phyloP scores from a whole-genome alignment of 78 protist genomes.

The Protostelium mycophagum region DNA sequence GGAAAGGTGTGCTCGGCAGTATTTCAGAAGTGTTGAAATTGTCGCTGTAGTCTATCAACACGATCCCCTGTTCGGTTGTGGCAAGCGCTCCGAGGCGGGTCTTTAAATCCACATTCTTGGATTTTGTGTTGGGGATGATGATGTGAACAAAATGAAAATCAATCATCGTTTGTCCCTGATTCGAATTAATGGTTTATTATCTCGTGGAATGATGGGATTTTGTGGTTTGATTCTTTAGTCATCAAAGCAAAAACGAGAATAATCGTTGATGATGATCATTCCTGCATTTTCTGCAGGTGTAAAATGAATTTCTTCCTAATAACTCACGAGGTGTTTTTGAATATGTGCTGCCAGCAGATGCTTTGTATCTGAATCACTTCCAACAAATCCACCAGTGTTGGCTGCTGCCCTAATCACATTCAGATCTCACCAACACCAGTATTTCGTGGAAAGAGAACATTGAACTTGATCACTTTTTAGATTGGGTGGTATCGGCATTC shows the following conservation, averaged over 20 bases:
- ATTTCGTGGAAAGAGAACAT: background rate
- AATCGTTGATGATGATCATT: background rate
- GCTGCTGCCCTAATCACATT: background rate
- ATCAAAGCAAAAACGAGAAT: too few species aligned
- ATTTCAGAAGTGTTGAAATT: background rate
- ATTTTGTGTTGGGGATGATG: background rate
- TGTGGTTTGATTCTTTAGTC: too few species aligned
- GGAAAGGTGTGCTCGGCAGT: background rate
- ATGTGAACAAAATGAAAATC: background rate
- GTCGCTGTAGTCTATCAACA: background rate
- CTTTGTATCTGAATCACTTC: background rate
- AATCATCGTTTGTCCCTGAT: background rate
- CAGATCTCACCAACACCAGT: background rate
- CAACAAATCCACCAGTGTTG: background rate
- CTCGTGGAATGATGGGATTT: background rate
- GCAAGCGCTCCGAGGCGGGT: background rate
- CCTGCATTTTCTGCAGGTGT: background rate
- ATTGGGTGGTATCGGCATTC: background rate
- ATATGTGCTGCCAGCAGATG: too few species aligned
- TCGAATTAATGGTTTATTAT: background rate
- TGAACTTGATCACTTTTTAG: background rate
- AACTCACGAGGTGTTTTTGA: too few species aligned
- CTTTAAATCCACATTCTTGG: background rate
- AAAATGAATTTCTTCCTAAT: too few species aligned
- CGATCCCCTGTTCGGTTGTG: background rate